These are phyloP conservation scores for Coemansia javaensis DNA, from an alignment of 192 early-diverging fungal species.

Conservation along the genomic window DNA sequence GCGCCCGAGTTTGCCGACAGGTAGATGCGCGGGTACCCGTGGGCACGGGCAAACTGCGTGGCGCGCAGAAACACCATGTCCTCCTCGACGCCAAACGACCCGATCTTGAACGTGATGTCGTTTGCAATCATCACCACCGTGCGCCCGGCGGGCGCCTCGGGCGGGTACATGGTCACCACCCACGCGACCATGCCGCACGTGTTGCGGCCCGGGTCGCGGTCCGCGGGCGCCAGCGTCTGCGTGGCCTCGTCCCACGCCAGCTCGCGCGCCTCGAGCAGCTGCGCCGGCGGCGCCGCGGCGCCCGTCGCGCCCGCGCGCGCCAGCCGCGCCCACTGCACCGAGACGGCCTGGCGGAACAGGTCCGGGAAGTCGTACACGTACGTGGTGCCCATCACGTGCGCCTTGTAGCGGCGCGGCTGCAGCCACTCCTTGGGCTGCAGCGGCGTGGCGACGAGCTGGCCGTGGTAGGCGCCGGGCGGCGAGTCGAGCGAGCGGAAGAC, in stretches of 20 bases:
- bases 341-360: slow-evolving; percentile 84
- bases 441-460: slow-evolving; percentile 72
- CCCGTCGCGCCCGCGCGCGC: slow-evolving; percentile 28
- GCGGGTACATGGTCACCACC: slow-evolving; percentile 83
- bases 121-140: slow-evolving; percentile 93
- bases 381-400: slow-evolving; percentile 95
- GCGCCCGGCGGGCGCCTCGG: slow-evolving; percentile 88
- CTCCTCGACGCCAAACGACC: slow-evolving; percentile 93
- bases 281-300: slow-evolving; percentile 48
- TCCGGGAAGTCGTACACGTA: slow-evolving; percentile 99
- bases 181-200: slow-evolving; percentile 95
- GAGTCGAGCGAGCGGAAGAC: slow-evolving; percentile 80
- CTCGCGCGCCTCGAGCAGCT: slow-evolving; percentile 75
- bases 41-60: slow-evolving; percentile 76
- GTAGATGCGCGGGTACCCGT: slow-evolving; percentile 90
- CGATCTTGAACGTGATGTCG: slow-evolving; percentile 96
- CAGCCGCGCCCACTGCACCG: slow-evolving; percentile 69
- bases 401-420: slow-evolving; percentile 95
- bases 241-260: slow-evolving; percentile 79
- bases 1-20: slow-evolving; percentile 98
- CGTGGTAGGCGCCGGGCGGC: slow-evolving; percentile 75
- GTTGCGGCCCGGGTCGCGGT: slow-evolving; percentile 84
- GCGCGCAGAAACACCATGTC: slow-evolving; percentile 91
- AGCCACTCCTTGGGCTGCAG: slow-evolving; percentile 94
- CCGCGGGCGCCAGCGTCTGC: slow-evolving; percentile 63